Conservation (phyloP, 805 yeast genomes). For the Metschnikowia arizonensis region DNA sequence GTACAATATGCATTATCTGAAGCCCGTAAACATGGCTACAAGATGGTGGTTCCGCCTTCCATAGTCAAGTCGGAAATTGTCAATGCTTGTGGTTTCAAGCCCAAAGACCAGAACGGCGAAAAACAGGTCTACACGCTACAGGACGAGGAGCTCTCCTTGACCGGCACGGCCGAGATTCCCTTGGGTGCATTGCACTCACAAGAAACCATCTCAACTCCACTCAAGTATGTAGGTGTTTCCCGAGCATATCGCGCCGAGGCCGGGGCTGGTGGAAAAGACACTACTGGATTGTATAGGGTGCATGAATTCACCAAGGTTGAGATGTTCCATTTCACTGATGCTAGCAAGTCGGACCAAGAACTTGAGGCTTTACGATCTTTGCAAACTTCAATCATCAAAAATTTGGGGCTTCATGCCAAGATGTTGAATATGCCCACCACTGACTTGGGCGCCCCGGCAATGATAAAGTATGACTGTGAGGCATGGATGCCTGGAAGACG, state of each 20-base stretch:
- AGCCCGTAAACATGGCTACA: slow-evolving; percentile 67
- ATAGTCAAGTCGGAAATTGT: slow-evolving; percentile 75
- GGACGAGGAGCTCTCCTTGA: slow-evolving; percentile 56
- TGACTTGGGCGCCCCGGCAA: slow-evolving; percentile 93
- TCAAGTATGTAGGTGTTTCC: slow-evolving; percentile 71
- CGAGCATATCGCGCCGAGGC: slow-evolving; percentile 94
- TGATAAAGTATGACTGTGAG: slow-evolving; percentile 87
- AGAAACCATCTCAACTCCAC: slow-evolving; percentile 45
- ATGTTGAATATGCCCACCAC: slow-evolving; percentile 84
- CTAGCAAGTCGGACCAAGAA: slow-evolving; percentile 44
- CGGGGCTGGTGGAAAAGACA: slow-evolving; percentile 91
- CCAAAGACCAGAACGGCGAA: slow-evolving; percentile 83
- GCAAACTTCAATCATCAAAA: slow-evolving; percentile 60
- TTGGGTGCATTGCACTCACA: slow-evolving; percentile 74
- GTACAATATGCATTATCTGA: slow-evolving; percentile 68
- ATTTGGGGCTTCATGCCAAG: slow-evolving; percentile 74
- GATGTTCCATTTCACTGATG: slow-evolving; percentile 67
- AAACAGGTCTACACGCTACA: slow-evolving; percentile 73
- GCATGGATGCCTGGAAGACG: slow-evolving; percentile 99
- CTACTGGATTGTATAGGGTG: slow-evolving; percentile 87
- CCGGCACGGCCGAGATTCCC: slow-evolving; percentile 96
- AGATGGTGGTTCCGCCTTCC: slow-evolving; percentile 76
- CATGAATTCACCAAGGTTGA: slow-evolving; percentile 97
- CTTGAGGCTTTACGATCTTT: slow-evolving; percentile 58
- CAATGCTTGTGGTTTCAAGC: slow-evolving; percentile 90